Evolutionary conservation across 345 rosid species (phyloP).

Genomic region (Raphanus raphanistrum): DNA sequence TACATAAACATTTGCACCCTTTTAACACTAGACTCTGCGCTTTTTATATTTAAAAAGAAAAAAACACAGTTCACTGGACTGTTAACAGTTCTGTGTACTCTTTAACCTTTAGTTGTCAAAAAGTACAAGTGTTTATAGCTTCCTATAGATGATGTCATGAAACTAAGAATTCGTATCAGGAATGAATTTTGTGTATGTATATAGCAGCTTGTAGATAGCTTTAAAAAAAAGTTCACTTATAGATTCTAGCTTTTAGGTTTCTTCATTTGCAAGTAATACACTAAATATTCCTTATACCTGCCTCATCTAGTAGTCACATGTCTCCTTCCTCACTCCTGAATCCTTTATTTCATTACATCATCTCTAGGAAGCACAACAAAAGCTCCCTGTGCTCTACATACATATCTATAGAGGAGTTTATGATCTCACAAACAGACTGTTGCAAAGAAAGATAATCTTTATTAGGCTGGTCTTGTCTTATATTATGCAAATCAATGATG

Average conservation of each 20-base stretch:
- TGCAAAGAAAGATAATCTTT: not conserved
- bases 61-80: not conserved
- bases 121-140: not conserved
- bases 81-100: not conserved
- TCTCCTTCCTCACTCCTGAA: not conserved
- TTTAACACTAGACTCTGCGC: not conserved
- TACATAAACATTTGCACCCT: not conserved
- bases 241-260: not conserved
- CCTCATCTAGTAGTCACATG: not conserved
- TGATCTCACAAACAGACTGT: not conserved
- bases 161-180: not conserved
- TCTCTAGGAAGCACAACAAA: not conserved
- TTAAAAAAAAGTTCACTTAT: not conserved
- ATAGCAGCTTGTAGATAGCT: not conserved
- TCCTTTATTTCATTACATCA: not conserved
- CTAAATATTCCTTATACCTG: not conserved
- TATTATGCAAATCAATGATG: not conserved
- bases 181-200: not conserved
- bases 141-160: not conserved
- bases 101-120: not conserved
- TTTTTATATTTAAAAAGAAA: too few relatives aligned
- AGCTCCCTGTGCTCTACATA: not conserved
- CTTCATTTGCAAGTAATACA: not conserved
- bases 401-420: not conserved
- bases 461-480: not conserved